phyloP scores from a whole-genome alignment of 352 stramenopile genomes.

The Phytophthora pinifolia region DNA sequence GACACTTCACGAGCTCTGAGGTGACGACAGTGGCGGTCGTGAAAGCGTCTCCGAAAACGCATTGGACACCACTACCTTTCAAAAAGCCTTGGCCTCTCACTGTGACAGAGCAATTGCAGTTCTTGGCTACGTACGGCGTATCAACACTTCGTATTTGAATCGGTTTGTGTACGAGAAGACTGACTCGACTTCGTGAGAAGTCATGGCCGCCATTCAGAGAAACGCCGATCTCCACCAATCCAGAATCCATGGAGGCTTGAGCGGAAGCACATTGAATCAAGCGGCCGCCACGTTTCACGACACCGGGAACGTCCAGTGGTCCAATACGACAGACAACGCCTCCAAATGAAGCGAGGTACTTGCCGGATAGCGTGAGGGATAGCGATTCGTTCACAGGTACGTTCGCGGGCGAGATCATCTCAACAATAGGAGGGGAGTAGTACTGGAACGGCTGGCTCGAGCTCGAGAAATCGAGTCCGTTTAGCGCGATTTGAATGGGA shows the following conservation, averaged over 20 bases:
- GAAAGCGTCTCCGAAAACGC: conserved; percentile 17
- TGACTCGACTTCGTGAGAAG: conserved; percentile 20
- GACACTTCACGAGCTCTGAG: conserved; percentile 21
- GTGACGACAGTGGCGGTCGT: conserved; percentile 9
- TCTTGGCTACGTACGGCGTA: conserved; percentile 19
- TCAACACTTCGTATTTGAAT: conserved; percentile 25
- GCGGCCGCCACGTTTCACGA: conserved; percentile 19
- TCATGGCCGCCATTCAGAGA: conserved; percentile 44
- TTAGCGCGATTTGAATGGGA: conserved; percentile 25
- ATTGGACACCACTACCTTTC: conserved; percentile 14
- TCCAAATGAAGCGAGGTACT: conserved; percentile 31
- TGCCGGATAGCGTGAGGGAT: conserved; percentile 19
- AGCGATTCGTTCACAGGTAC: conserved; percentile 17
- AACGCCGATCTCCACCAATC: conserved; percentile 24
- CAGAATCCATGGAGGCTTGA: neutral
- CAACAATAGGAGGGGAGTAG: conserved; percentile 23
- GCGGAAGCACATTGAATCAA: conserved; percentile 14
- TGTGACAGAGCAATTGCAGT: conserved; percentile 13
- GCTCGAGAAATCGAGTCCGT: conserved; percentile 30
- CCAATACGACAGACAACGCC: conserved; percentile 31
- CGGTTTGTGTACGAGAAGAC: conserved; percentile 22
- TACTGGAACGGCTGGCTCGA: conserved; percentile 36
- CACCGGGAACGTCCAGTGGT: conserved; percentile 15
- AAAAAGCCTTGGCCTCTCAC: conserved; percentile 31
- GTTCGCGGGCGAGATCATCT: conserved; percentile 15